Base-by-base conservation (phyloP, 148 eudicot species). In the Chenopodium suecicum region DNA sequence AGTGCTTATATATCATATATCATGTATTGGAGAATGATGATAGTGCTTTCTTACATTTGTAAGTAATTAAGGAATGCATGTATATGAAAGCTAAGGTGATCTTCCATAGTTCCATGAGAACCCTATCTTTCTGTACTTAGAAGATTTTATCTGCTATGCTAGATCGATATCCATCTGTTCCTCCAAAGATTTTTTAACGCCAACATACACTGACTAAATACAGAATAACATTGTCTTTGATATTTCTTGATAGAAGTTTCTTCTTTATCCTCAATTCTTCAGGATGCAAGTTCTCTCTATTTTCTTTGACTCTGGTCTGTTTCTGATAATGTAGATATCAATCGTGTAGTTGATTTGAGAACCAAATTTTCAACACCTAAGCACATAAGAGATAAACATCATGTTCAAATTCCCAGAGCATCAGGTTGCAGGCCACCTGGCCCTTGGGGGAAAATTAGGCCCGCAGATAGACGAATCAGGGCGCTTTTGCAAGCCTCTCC, bases 351-450 rank as follows among this genome's bases (percentile, higher is more conserved):
- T 63, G 56, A 41, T 41, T 41, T 41, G 44, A 4, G 44, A 8
- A 0, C 44, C 6, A 41, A 41, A 41, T 7, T 41, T 6, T 41
- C 44, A 41, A 41, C 44, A 6, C 44, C 44, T 41, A 41, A 41
- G 6, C 44, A 41, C 9, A 3, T 41, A n/a, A 64, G 52, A 7
- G 23, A 64, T 20, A 22, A 25, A 31, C 62, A 62, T 3, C 44
- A 54, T 77, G 71, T 41, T 82, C 46, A 95, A 89, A 84, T 75
- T 81, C 79, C 95, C 97, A 32, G 84, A 78, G 58, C 98, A 95
- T 84, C 98, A 94, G 83, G 97, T 93, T 82, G 98, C 95, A 16
- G 98, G 98, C 0, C 98, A 94, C 86, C 88, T 77, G 73, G 99
- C 94, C 27, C 56, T 60, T 52, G 73, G 81, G 19, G 97, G 98